A percentile compares a stretch with the other conserved stretches of the same genome.
These are phyloP conservation scores for Backusella tarrabulga DNA, from an alignment of 192 early-diverging fungal genomes.

Conservation along the genomic window DNA sequence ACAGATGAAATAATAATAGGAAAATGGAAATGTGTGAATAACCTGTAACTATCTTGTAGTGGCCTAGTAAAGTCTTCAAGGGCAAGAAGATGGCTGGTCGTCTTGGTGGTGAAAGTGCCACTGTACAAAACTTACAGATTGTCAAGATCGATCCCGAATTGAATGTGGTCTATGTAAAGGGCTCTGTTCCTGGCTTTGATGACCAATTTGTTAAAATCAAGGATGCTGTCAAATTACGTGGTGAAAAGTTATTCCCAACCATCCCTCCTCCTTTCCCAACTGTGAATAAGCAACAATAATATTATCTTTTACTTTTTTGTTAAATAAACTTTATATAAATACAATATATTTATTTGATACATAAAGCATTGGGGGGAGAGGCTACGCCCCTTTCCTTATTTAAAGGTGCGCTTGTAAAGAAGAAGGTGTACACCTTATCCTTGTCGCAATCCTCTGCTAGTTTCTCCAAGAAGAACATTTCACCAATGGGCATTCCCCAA, in stretches of 20 bases:
- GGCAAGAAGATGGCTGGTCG: conserved; percentile 99
- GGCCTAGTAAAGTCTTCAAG: conserved; percentile 87
- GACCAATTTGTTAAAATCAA: conserved; percentile 81
- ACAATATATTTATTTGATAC: conserved; percentile 27
- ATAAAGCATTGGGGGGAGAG: conserved; percentile 33
- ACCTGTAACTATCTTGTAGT: conserved; percentile 40
- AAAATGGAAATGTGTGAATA: not conserved
- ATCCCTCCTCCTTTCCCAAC: conserved; percentile 74
- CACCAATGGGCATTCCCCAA: conserved; percentile 35
- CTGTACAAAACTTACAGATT: conserved; percentile 77
- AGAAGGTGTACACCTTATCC: conserved; percentile 24
- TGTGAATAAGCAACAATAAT: conserved; percentile 29
- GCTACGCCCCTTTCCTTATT: conserved; percentile 32
- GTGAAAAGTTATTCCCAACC: conserved; percentile 60
- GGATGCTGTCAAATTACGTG: conserved; percentile 82
- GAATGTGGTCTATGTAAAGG: conserved; percentile 93
- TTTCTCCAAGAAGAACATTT: conserved; percentile 28
- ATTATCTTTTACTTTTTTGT: not conserved
- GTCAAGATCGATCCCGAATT: conserved; percentile 83
- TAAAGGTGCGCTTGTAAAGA: conserved; percentile 33
- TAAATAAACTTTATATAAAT: not conserved
- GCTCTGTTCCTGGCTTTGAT: conserved; percentile 85
- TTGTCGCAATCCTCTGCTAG: conserved; percentile 27
- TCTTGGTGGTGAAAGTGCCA: conserved; percentile 84
- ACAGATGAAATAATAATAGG: not conserved